phyloP scores from a whole-genome alignment of 1,284 basidiomycete species.

The Malassezia equina region DNA sequence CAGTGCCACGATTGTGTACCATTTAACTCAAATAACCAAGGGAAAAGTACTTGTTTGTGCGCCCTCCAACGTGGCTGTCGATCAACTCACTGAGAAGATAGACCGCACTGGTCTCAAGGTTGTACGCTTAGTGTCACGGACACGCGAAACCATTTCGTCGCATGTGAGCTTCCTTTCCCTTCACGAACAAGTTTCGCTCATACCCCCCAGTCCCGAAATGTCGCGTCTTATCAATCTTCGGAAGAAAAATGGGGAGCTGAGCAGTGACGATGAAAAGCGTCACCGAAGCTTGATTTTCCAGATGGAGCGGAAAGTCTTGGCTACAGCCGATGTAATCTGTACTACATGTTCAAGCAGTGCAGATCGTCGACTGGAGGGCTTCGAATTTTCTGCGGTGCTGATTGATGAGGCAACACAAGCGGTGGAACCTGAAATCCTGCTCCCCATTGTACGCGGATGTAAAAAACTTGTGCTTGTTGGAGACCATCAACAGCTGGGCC shows the following conservation, averaged over 20 bases:
- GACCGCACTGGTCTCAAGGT: constrained; percentile 93
- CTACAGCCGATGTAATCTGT: constrained; percentile 93
- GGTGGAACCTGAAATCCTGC: constrained; percentile 98
- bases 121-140: constrained; percentile 92
- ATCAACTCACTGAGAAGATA: constrained; percentile 97
- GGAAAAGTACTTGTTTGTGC: constrained; percentile 98
- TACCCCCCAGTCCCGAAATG: constrained; percentile 60
- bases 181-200: constrained; percentile 88
- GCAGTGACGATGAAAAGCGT: constrained; percentile 90
- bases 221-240: constrained; percentile 86
- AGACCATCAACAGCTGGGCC: constrained; percentile 91
- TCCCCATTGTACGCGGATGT: constrained; percentile 91
- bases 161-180: constrained; percentile 85
- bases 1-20: constrained; percentile 97
- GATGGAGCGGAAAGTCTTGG: constrained; percentile 92
- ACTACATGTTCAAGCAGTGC: constrained; percentile 97
- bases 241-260: constrained; percentile 92
- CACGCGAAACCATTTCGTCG: constrained; percentile 89
- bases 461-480: constrained; percentile 96
- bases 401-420: constrained; percentile 99
- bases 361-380: constrained; percentile 83
- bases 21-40: constrained; percentile 98
- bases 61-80: constrained; percentile 97
- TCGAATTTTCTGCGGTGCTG: constrained; percentile 95
- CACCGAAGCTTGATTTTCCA: constrained; percentile 89